Evolutionary conservation across 257 asterid genomes (phyloP).

Genomic region (Petunia secreta): DNA sequence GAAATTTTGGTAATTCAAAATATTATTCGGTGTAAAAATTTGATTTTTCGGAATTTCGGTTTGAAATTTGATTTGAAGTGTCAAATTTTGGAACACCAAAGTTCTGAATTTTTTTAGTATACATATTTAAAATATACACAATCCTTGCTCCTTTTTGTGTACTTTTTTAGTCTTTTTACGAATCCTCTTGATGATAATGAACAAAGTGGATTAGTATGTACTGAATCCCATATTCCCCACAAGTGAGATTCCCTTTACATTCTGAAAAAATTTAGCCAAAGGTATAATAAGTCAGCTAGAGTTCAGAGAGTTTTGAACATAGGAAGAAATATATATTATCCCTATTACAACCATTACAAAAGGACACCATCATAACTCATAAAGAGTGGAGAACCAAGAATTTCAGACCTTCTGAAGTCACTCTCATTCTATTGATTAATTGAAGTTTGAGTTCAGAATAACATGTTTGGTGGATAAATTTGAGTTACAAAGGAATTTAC

Average conservation of each 20-base stretch:
- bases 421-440: slow-evolving; percentile 1
- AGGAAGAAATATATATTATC: slow-evolving; percentile 1
- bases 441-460: neutral
- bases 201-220: neutral
- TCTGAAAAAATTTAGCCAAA: slow-evolving; percentile 43
- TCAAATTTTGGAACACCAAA: too few relatives aligned
- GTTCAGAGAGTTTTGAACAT: slow-evolving; percentile 19
- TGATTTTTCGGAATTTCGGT: too few relatives aligned
- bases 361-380: neutral
- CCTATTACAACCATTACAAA: slow-evolving; percentile 2
- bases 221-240: slow-evolving; percentile 42
- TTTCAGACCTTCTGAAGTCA: neutral
- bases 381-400: neutral
- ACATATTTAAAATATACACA: too few relatives aligned
- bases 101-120: too few relatives aligned
- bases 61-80: too few relatives aligned
- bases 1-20: too few relatives aligned
- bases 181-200: too few relatives aligned
- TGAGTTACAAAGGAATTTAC: neutral
- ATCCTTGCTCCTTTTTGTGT: too few relatives aligned
- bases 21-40: too few relatives aligned
- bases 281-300: slow-evolving; percentile 29
- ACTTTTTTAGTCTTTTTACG: too few relatives aligned
- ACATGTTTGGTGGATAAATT: slow-evolving; percentile 2
- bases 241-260: slow-evolving; percentile 51